Conservation (phyloP, 1,139 yeast genomes). For the Nakaseomyces glabratus region DNA sequence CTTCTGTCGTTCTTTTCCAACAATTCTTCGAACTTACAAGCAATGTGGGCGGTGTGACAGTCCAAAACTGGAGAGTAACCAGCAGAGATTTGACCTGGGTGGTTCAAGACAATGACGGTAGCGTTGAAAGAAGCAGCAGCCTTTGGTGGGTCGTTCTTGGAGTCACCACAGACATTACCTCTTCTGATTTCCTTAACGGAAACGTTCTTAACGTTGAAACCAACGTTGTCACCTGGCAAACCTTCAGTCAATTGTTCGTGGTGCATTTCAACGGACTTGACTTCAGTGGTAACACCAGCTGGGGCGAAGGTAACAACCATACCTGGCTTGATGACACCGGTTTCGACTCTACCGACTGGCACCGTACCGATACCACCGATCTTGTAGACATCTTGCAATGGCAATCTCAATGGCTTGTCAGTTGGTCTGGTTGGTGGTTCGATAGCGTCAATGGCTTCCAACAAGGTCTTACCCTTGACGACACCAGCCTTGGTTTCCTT, state of each 20-base stretch:
- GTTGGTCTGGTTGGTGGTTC: slow-evolving; percentile 81
- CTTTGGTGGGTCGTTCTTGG: slow-evolving; percentile 89
- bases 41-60: slow-evolving; percentile 77
- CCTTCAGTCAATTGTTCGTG: slow-evolving; percentile 82
- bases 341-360: slow-evolving; percentile 92
- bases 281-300: slow-evolving; percentile 88
- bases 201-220: slow-evolving; percentile 92
- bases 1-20: slow-evolving; percentile 89
- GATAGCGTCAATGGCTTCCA: slow-evolving; percentile 81
- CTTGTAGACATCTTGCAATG: slow-evolving; percentile 69
- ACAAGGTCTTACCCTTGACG: slow-evolving; percentile 74
- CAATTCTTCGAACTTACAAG: slow-evolving; percentile 80
- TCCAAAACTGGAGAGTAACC: slow-evolving; percentile 92
- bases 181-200: slow-evolving; percentile 91
- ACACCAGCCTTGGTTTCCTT: slow-evolving; percentile 78
- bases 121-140: slow-evolving; percentile 79
- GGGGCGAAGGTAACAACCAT: slow-evolving; percentile 87
- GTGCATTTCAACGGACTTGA: slow-evolving; percentile 90
- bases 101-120: slow-evolving; percentile 85
- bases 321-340: slow-evolving; percentile 88
- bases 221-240: slow-evolving; percentile 91
- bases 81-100: slow-evolving; percentile 88
- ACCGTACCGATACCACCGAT: slow-evolving; percentile 90
- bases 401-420: slow-evolving; percentile 86
- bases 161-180: slow-evolving; percentile 95